Conservation (phyloP, 805 yeast genomes). For the Kazachstania africana region DNA sequence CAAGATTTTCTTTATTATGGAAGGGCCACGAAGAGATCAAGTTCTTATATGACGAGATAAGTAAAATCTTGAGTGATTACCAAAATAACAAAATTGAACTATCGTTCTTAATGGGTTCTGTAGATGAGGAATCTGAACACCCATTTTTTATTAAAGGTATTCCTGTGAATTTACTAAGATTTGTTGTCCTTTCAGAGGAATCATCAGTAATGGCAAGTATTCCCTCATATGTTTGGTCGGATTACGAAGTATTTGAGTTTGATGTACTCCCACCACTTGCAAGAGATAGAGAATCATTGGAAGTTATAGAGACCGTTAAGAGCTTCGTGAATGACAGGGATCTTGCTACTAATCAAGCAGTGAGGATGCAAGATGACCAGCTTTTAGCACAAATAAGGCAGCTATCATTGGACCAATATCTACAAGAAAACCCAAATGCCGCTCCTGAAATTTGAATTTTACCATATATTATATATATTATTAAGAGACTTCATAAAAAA, state of each 20-base stretch:
- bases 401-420: slow-evolving; percentile 22
- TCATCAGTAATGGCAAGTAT: slow-evolving; percentile 57
- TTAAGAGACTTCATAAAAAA: too few species aligned
- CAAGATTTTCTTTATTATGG: slow-evolving; percentile 47
- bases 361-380: slow-evolving; percentile 25
- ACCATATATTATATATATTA: too few species aligned
- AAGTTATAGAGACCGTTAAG: slow-evolving; percentile 25
- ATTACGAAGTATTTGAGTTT: slow-evolving; percentile 53
- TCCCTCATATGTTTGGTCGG: slow-evolving; percentile 50
- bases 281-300: slow-evolving; percentile 25
- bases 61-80: slow-evolving; percentile 13
- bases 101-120: background rate
- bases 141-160: slow-evolving; percentile 25
- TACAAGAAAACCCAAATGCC: slow-evolving; percentile 16
- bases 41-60: slow-evolving; percentile 37
- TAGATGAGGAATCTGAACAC: slow-evolving; percentile 2
- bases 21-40: slow-evolving; percentile 33
- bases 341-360: slow-evolving; percentile 15
- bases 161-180: slow-evolving; percentile 53
- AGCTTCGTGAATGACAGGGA: slow-evolving; percentile 26
- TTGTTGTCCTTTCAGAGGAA: slow-evolving; percentile 61
- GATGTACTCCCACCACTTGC: slow-evolving; percentile 59
- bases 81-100: slow-evolving; percentile 4
- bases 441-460: too few species aligned
- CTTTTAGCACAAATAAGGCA: slow-evolving; percentile 23